Percentiles rank a stretch among this genome's conserved stretches.
phyloP scores from a whole-genome alignment of 768 basidiomycete genomes.

The Trametes meyenii region DNA sequence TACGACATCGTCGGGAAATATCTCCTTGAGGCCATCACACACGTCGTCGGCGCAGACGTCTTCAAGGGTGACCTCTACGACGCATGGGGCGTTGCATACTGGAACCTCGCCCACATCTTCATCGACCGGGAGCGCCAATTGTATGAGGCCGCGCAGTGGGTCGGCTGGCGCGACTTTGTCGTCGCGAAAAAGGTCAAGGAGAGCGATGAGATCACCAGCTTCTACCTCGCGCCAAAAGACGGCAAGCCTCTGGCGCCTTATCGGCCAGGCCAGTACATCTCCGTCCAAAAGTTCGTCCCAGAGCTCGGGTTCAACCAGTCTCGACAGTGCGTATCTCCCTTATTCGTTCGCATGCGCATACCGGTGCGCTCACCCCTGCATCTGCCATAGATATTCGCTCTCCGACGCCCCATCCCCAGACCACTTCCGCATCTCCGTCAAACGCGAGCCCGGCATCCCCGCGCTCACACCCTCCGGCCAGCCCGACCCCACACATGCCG shows the following conservation, averaged over 20 bases:
- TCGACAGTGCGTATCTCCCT: conserved; percentile 20
- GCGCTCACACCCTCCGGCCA: conserved; percentile 14
- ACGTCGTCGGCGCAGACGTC: conserved; percentile 27
- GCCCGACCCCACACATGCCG: conserved; percentile 17
- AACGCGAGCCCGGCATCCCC: conserved; percentile 27
- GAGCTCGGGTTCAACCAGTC: conserved; percentile 27
- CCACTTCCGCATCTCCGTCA: conserved; percentile 31
- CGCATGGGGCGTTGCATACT: conserved; percentile 31
- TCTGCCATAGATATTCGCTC: conserved; percentile 26
- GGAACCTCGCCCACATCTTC: conserved; percentile 30
- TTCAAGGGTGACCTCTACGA: conserved; percentile 26
- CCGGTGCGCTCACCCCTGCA: neutral
- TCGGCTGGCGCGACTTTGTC: conserved; percentile 28
- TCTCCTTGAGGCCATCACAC: conserved; percentile 26
- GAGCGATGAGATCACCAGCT: conserved; percentile 28
- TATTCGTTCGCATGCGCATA: neutral
- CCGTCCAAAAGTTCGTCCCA: conserved; percentile 25
- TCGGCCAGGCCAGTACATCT: conserved; percentile 30
- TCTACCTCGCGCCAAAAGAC: conserved; percentile 30
- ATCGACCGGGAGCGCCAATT: conserved; percentile 29
- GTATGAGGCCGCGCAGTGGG: conserved; percentile 27
- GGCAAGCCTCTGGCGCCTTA: conserved; percentile 20
- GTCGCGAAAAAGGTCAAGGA: conserved; percentile 26
- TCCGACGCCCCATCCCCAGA: conserved; percentile 26
- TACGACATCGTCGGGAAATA: conserved; percentile 29